Conservation (phyloP, 495 filamentous ascomycete genomes). For the Daldinia concentrica region DNA sequence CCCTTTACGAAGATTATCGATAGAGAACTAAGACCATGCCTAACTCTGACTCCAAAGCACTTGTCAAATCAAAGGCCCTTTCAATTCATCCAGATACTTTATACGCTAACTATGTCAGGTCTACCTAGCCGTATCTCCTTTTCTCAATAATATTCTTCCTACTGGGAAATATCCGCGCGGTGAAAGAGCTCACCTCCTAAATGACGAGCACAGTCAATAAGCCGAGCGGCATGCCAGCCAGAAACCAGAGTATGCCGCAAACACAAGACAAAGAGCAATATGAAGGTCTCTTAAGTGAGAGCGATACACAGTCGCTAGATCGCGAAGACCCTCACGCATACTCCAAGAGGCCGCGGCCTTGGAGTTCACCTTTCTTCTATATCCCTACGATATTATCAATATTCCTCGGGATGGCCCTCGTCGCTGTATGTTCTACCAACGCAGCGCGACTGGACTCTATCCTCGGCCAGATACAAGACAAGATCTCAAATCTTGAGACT, state of each 20-base stretch:
- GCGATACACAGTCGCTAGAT: constrained; percentile 1
- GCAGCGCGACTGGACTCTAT: neutral
- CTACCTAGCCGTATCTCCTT: neutral
- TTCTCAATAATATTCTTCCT: neutral
- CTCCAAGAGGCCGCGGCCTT: neutral
- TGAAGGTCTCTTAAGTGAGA: constrained; percentile 10
- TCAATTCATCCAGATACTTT: neutral
- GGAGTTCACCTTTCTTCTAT: neutral
- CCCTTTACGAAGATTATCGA: neutral
- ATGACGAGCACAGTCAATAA: neutral
- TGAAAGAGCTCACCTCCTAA: neutral
- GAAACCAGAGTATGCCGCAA: neutral
- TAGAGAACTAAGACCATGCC: neutral
- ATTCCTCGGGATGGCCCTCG: neutral
- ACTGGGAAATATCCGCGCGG: neutral
- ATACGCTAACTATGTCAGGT: neutral
- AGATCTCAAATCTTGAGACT: neutral
- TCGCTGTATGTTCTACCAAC: neutral
- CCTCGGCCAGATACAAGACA: neutral
- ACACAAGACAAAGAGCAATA: constrained; percentile 12
- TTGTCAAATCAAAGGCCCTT: neutral
- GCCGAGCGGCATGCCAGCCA: neutral
- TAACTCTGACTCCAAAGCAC: neutral
- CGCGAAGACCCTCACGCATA: neutral
- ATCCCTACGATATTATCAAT: neutral